Conservation (phyloP, 208 protist species). For the Acanthamoeba royreba region DNA sequence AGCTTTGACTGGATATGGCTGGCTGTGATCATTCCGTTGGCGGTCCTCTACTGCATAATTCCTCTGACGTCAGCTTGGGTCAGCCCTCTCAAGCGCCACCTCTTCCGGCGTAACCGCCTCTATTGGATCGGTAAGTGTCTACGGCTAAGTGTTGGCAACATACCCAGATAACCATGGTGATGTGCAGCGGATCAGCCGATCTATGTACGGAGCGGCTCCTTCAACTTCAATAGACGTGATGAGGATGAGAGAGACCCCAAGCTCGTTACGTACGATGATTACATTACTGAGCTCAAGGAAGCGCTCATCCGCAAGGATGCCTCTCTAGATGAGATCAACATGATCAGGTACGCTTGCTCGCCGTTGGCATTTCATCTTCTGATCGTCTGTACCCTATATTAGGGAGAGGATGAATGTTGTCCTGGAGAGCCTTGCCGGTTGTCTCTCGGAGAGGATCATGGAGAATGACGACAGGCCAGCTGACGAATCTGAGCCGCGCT, state of each 20-base stretch:
- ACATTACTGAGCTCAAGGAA: constrained; percentile 25
- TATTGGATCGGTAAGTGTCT: neutral
- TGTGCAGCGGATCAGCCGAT: neutral
- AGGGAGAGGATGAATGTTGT: neutral
- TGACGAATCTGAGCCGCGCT: neutral
- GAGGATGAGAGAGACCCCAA: neutral
- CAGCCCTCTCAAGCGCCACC: neutral
- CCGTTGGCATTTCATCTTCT: neutral
- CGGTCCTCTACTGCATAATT: neutral
- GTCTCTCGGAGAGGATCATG: neutral
- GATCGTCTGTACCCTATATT: neutral
- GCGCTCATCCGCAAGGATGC: constrained; percentile 22
- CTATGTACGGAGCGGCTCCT: neutral
- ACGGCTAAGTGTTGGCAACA: neutral
- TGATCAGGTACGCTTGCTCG: neutral
- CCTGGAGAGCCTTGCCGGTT: neutral
- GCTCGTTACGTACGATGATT: constrained; percentile 17
- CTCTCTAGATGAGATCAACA: constrained; percentile 1
- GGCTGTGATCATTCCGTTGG: neutral
- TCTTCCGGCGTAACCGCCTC: neutral
- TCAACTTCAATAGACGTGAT: neutral
- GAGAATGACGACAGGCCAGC: neutral
- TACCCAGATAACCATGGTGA: neutral
- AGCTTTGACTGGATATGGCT: constrained; percentile 23
- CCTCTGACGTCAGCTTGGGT: constrained; percentile 7